Conservation (phyloP, 2,329 filamentous ascomycete species). For the Aotearoamyces nothofagi region DNA sequence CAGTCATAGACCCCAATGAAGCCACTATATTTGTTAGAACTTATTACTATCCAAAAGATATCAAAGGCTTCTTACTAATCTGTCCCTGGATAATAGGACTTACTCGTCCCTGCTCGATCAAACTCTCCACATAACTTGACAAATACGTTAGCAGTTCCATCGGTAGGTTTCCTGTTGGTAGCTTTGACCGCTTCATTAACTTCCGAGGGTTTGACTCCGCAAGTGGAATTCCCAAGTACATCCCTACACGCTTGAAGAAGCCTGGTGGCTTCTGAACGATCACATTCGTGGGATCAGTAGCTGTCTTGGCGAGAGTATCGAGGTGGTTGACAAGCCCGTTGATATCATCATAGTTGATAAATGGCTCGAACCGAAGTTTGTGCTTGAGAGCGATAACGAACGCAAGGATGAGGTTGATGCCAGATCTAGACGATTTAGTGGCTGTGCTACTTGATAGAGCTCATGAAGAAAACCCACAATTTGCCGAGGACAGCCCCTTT, state of each 20-base stretch:
- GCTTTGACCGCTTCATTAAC: constrained; percentile 54
- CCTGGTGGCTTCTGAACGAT: constrained; percentile 7
- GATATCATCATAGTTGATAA: constrained; percentile 62
- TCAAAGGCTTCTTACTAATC: too few species aligned
- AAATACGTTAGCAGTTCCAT: constrained; percentile 67
- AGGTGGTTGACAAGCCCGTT: constrained; percentile 54
- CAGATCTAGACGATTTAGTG: constrained; percentile 5
- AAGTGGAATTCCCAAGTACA: constrained; percentile 64
- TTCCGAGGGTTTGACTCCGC: constrained; percentile 68
- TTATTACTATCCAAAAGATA: too few species aligned
- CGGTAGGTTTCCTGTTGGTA: constrained; percentile 68
- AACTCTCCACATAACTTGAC: constrained; percentile 21
- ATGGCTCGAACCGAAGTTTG: constrained; percentile 71
- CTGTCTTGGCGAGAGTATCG: constrained; percentile 54
- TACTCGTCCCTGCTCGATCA: constrained; percentile 21
- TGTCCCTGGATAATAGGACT: constrained; percentile 19
- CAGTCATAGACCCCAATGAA: constrained; percentile 46
- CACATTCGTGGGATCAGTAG: constrained; percentile 28
- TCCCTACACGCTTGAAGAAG: constrained; percentile 47
- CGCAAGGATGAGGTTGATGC: constrained; percentile 63
- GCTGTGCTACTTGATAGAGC: constrained; percentile 5
- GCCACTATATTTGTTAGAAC: too few species aligned
- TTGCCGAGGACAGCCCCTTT: constrained; percentile 59
- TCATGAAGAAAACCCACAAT: constrained; percentile 29
- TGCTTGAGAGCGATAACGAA: constrained; percentile 71